Evolutionary conservation across 257 asterid species (phyloP).

Genomic region (Perilla frutescens): DNA sequence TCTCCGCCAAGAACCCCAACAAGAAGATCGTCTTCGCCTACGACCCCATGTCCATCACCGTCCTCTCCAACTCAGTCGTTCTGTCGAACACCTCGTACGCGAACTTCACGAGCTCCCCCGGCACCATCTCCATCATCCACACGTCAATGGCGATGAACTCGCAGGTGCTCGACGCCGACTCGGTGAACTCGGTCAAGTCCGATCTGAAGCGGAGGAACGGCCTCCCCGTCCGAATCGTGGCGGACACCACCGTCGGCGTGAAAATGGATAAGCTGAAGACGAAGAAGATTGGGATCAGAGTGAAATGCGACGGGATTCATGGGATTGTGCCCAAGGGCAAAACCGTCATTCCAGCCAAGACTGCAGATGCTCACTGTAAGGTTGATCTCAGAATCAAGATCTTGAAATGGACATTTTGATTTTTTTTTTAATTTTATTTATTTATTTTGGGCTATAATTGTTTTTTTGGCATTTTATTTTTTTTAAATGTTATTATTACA

Average conservation of each 20-base stretch:
- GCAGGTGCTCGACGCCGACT: slow-evolving; percentile 60
- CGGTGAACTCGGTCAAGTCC: slow-evolving; percentile 47
- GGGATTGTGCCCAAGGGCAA: slow-evolving; percentile 72
- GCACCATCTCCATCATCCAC: slow-evolving; percentile 51
- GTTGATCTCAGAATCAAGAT: slow-evolving; percentile 90
- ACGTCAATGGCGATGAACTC: slow-evolving; percentile 43
- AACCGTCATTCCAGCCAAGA: slow-evolving; percentile 55
- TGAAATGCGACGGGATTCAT: slow-evolving; percentile 70
- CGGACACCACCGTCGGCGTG: slow-evolving; percentile 73
- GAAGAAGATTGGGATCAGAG: slow-evolving; percentile 75
- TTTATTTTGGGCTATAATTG: not conserved
- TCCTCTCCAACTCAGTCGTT: slow-evolving; percentile 39
- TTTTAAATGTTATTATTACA: not conserved
- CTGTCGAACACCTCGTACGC: slow-evolving; percentile 59
- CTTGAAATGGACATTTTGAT: slow-evolving; percentile 75
- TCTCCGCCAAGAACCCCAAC: slow-evolving; percentile 70
- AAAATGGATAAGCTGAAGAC: slow-evolving; percentile 68
- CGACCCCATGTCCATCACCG: slow-evolving; percentile 56
- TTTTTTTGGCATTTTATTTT: not conserved
- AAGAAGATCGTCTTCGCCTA: slow-evolving; percentile 53
- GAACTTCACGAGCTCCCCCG: slow-evolving; percentile 53
- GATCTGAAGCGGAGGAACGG: slow-evolving; percentile 74
- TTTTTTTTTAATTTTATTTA: not conserved
- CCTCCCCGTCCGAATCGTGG: slow-evolving; percentile 57
- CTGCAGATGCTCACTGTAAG: slow-evolving; percentile 63